phyloP scores from a whole-genome alignment of 805 yeast genomes.

The Saturnispora bothae region DNA sequence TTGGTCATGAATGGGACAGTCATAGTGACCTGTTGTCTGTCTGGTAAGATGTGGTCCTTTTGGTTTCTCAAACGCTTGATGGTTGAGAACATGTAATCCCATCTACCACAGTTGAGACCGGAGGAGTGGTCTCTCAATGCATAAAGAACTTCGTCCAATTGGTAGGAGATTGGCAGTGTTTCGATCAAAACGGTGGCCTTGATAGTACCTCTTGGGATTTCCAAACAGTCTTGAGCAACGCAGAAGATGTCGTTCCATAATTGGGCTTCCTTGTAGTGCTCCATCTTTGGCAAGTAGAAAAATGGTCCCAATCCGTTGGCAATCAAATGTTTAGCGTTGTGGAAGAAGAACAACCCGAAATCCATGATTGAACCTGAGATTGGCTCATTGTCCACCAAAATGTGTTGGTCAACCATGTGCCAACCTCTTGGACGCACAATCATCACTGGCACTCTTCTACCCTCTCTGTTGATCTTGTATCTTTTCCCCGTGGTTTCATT shows the following conservation, averaged over 20 bases:
- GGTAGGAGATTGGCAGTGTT: slow-evolving; percentile 78
- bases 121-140: slow-evolving; percentile 68
- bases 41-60: slow-evolving; percentile 61
- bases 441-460: slow-evolving; percentile 59
- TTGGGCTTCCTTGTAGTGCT: slow-evolving; percentile 73
- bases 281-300: slow-evolving; percentile 79
- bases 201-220: slow-evolving; percentile 64
- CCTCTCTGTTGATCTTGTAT: slow-evolving; percentile 33
- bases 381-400: slow-evolving; percentile 64
- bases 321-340: slow-evolving; percentile 55
- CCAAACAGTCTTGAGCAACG: slow-evolving; percentile 63
- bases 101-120: slow-evolving; percentile 81
- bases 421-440: slow-evolving; percentile 85
- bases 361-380: slow-evolving; percentile 70
- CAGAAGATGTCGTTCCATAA: slow-evolving; percentile 76
- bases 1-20: slow-evolving; percentile 71
- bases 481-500: slow-evolving; percentile 28
- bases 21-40: slow-evolving; percentile 73
- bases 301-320: slow-evolving; percentile 68
- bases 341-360: slow-evolving; percentile 68
- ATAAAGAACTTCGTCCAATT: slow-evolving; percentile 74
- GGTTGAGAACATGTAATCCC: slow-evolving; percentile 80
- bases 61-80: slow-evolving; percentile 66
- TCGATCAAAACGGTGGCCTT: slow-evolving; percentile 76
- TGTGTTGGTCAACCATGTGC: slow-evolving; percentile 72